Evolutionary conservation across 1,139 yeast genomes (phyloP).

Genomic region (Yamadazyma siamensis): DNA sequence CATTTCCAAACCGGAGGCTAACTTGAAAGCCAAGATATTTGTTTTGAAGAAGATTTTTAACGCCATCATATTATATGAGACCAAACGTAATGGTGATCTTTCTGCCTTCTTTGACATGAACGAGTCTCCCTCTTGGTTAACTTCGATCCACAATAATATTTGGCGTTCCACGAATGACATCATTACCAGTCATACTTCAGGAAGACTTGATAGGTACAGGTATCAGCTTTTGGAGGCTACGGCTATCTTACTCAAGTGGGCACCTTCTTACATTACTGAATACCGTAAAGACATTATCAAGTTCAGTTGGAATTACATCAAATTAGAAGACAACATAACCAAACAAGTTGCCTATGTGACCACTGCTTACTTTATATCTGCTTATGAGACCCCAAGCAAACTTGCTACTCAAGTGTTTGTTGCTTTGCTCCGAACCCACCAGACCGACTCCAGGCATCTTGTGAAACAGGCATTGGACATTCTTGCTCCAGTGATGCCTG

Average conservation of each 20-base stretch:
- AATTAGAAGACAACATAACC: slow-evolving; percentile 82
- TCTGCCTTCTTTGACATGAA: slow-evolving; percentile 41
- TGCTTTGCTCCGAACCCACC: slow-evolving; percentile 81
- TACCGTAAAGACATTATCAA: slow-evolving; percentile 83
- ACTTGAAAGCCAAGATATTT: slow-evolving; percentile 57
- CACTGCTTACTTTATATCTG: slow-evolving; percentile 80
- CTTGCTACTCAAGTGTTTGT: slow-evolving; percentile 91
- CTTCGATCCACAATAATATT: slow-evolving; percentile 54
- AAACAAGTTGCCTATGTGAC: slow-evolving; percentile 93
- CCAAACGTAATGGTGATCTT: slow-evolving; percentile 48
- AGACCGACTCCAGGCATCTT: slow-evolving; percentile 76
- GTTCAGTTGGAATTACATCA: slow-evolving; percentile 92
- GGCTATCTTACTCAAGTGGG: slow-evolving; percentile 68
- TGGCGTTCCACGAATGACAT: slow-evolving; percentile 69
- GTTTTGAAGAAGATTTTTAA: slow-evolving; percentile 63
- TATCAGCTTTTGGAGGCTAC: slow-evolving; percentile 81
- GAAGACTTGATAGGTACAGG: slow-evolving; percentile 70
- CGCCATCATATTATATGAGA: slow-evolving; percentile 64
- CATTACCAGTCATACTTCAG: slow-evolving; percentile 58
- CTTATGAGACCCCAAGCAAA: slow-evolving; percentile 85
- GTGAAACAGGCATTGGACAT: slow-evolving; percentile 87
- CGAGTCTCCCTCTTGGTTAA: slow-evolving; percentile 57
- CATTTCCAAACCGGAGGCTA: slow-evolving; percentile 35
- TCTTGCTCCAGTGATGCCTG: slow-evolving; percentile 84
- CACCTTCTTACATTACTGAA: slow-evolving; percentile 58